These are phyloP conservation scores for Suillus ampliporus DNA, from an alignment of 768 basidiomycete species.

Conservation along the genomic window DNA sequence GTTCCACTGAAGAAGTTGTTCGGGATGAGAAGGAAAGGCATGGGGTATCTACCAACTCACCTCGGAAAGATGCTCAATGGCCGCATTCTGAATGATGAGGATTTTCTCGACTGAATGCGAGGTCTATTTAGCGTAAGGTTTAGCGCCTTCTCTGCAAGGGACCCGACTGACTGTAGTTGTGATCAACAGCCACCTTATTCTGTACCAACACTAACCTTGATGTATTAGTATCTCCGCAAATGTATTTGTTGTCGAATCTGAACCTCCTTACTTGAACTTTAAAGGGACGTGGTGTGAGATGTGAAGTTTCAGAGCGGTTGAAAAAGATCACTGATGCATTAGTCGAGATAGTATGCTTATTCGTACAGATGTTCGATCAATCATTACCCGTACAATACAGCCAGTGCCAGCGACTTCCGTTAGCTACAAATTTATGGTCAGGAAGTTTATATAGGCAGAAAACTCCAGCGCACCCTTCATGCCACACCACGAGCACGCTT, in stretches of 20 bases:
- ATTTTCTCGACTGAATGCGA: conserved; percentile 22
- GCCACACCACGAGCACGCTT: conserved; percentile 80
- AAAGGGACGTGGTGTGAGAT: too few species aligned
- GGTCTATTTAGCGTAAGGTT: neutral
- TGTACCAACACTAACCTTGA: neutral
- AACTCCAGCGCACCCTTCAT: conserved; percentile 74
- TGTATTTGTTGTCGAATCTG: neutral
- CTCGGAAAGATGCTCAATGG: conserved; percentile 46
- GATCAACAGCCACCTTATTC: neutral
- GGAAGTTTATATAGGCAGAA: conserved; percentile 6
- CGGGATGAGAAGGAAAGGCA: conserved; percentile 45
- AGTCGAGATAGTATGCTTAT: neutral
- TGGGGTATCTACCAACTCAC: conserved; percentile 43
- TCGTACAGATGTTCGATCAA: conserved; percentile 65
- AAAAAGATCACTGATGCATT: neutral
- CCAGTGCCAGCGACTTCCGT: conserved; percentile 94
- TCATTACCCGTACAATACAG: conserved; percentile 90
- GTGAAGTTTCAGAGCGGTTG: too few species aligned
- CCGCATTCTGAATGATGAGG: conserved; percentile 29
- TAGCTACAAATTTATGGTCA: conserved; percentile 53
- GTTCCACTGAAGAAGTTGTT: conserved; percentile 39
- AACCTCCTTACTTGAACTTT: neutral
- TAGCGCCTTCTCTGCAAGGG: neutral
- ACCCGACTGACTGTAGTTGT: neutral
- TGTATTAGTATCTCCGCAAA: neutral